Percentiles rank a stretch among this genome's conserved stretches.
These are phyloP conservation scores for Metarhizium rileyi DNA, from an alignment of 2,329 filamentous ascomycete genomes.

Conservation along the genomic window DNA sequence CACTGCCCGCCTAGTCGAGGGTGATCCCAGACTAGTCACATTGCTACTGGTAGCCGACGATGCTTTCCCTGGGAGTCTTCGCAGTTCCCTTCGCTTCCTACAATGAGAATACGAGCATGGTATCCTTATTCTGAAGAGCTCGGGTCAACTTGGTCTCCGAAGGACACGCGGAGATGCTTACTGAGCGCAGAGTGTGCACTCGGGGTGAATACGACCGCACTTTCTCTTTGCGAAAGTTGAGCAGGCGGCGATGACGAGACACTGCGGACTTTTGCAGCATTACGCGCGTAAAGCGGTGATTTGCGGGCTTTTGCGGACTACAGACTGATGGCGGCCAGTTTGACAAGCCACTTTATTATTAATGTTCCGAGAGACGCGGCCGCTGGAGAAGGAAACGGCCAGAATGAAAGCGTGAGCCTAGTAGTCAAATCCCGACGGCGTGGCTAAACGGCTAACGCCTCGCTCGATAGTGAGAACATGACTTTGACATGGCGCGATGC, in stretches of 20 bases:
- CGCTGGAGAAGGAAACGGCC: too few species aligned
- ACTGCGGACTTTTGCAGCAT: neutral
- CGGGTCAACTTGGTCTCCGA: neutral
- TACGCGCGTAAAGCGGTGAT: neutral
- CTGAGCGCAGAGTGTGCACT: conserved; percentile 7
- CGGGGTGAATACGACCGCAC: conserved; percentile 5
- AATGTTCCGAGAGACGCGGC: too few species aligned
- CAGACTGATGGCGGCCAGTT: neutral
- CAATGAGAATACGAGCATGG: neutral
- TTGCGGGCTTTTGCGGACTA: neutral
- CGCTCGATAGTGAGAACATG: neutral
- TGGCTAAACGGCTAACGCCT: too few species aligned
- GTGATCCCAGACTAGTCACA: neutral
- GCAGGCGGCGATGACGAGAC: neutral
- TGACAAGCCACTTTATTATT: too few species aligned
- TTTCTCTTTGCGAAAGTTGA: conserved; percentile 2
- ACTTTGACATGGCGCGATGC: neutral
- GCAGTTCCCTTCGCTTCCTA: conserved; percentile 1
- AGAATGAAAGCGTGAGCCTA: too few species aligned
- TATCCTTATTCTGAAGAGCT: neutral
- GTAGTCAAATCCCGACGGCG: too few species aligned
- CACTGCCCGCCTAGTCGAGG: neutral
- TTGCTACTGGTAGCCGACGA: neutral
- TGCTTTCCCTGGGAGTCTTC: neutral
- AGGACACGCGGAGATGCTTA: neutral